Conservation (phyloP, 352 stramenopile species). For the Bremia lactucae region DNA sequence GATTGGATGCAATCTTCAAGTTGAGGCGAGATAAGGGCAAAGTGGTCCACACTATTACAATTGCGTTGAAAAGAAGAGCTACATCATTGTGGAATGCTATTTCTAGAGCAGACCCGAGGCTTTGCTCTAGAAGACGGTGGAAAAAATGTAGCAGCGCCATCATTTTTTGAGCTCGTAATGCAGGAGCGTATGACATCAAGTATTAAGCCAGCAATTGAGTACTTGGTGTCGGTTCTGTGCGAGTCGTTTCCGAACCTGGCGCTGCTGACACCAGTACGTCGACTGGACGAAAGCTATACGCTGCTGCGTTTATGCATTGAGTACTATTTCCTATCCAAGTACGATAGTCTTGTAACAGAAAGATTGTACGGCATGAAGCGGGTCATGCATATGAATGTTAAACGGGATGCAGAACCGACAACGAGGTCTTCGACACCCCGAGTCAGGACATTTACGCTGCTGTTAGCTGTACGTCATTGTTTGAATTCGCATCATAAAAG, state of each 20-base stretch:
- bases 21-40: too few species aligned
- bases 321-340: slow-evolving; percentile 61
- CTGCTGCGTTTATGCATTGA: slow-evolving; percentile 49
- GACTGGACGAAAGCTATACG: slow-evolving; percentile 73
- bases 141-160: slow-evolving; percentile 22
- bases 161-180: slow-evolving; percentile 83
- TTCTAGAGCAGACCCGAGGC: slow-evolving; percentile 73
- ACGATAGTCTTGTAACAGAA: slow-evolving; percentile 69
- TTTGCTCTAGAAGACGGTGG: slow-evolving; percentile 23
- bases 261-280: slow-evolving; percentile 36
- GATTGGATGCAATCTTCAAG: slow-evolving; percentile 22
- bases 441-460: slow-evolving; percentile 39
- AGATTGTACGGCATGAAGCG: slow-evolving; percentile 85
- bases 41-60: slow-evolving; percentile 1
- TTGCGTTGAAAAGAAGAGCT: slow-evolving; percentile 1
- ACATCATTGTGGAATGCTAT: slow-evolving; percentile 37
- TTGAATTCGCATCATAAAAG: background rate
- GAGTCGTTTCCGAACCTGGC: slow-evolving; percentile 67
- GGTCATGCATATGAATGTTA: slow-evolving; percentile 24
- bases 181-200: slow-evolving; percentile 71
- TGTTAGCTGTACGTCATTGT: slow-evolving; percentile 38
- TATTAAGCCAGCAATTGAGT: slow-evolving; percentile 70
- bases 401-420: slow-evolving; percentile 2
- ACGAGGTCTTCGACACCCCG: slow-evolving; percentile 32
- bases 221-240: slow-evolving; percentile 56